Base-by-base conservation (phyloP, 1,284 basidiomycete genomes). In the Bjerkandera adusta region DNA sequence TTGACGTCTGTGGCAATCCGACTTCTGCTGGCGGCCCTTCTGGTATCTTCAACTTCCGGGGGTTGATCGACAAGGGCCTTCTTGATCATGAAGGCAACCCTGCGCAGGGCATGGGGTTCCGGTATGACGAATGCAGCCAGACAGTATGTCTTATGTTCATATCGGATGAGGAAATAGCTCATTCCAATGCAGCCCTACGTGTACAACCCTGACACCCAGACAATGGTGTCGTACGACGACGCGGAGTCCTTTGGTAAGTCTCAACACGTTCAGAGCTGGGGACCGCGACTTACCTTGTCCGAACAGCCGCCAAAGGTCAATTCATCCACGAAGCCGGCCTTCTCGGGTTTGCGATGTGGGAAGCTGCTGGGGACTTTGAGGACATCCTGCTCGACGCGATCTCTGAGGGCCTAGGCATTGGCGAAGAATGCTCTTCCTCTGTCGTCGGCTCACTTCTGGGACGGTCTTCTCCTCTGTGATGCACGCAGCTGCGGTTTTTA, bases 321-420 rank as follows among this genome's bases (percentile, higher is more conserved):
- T 69, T 60, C 50, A 69, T 69, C 47, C 49, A 49, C 35, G 54
- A 66, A 10, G 58, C 63, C 1, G 67, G 68, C 1, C 62, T 81
- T 4, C 68, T 64, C 22, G 80, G 80, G 3, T 81, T 81, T 50
- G 65, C 76, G 1, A 72, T 80, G 61, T 81, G 77, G 77, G 69
- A 79, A 52, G 65, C 72, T 25, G 73, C 65, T 5, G 77, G 77
- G 5, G 79, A 81, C 57, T 71, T 55, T 20, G 56, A 71, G 10
- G 68, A 79, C 56, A 71, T 77, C 36, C 64, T 83, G 5, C 21
- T 48, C 33, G 39, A 48, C 18, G 39, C 39, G 21, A 48, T 48
- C 11, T 34, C 33, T 18, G 39, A 37, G 13, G 39, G 46, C 27
- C 30, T 48, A 40, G 40, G 46, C 16, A 36, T 48, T 16, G 33